These are phyloP conservation scores for Boletus tylopilopsis DNA, from an alignment of 768 basidiomycete species.

Conservation along the genomic window DNA sequence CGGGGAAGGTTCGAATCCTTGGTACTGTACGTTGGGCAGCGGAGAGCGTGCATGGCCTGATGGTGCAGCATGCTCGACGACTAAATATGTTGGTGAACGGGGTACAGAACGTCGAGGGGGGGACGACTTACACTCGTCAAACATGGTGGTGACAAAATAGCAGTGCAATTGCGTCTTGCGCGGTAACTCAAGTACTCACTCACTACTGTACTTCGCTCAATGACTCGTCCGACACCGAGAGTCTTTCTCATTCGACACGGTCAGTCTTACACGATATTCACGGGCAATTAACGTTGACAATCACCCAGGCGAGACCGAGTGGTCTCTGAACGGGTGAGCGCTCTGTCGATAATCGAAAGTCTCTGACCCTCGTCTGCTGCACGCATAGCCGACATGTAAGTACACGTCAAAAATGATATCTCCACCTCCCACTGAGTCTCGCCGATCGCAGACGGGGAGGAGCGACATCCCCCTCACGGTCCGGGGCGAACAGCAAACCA, in stretches of 20 bases:
- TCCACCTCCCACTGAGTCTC: background rate
- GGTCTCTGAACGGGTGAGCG: slow-evolving; percentile 79
- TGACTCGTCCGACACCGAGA: slow-evolving; percentile 59
- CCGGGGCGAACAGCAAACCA: slow-evolving; percentile 69
- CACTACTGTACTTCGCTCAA: background rate
- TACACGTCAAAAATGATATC: background rate
- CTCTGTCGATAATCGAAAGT: background rate
- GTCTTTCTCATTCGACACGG: slow-evolving; percentile 82
- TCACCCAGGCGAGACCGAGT: slow-evolving; percentile 81
- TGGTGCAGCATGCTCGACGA: slow-evolving; percentile 80
- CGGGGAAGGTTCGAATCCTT: slow-evolving; percentile 83
- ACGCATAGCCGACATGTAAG: slow-evolving; percentile 57
- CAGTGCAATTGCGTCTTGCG: background rate
- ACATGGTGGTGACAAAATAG: slow-evolving; percentile 39
- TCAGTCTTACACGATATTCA: slow-evolving; percentile 22
- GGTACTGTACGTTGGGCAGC: slow-evolving; percentile 66
- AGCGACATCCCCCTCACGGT: slow-evolving; percentile 85
- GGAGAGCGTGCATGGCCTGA: slow-evolving; percentile 36
- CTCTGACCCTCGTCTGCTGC: slow-evolving; percentile 5
- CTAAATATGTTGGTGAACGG: slow-evolving; percentile 37
- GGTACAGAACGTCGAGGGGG: background rate
- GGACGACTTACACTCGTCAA: slow-evolving; percentile 58
- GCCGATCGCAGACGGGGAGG: slow-evolving; percentile 66
- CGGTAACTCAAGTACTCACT: too few species aligned
- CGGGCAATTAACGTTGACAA: slow-evolving; percentile 4